Percentiles rank a stretch among this genome's conserved stretches.
Evolutionary conservation across 805 yeast species (phyloP).

Genomic region (Barnettozyma botsteinii): DNA sequence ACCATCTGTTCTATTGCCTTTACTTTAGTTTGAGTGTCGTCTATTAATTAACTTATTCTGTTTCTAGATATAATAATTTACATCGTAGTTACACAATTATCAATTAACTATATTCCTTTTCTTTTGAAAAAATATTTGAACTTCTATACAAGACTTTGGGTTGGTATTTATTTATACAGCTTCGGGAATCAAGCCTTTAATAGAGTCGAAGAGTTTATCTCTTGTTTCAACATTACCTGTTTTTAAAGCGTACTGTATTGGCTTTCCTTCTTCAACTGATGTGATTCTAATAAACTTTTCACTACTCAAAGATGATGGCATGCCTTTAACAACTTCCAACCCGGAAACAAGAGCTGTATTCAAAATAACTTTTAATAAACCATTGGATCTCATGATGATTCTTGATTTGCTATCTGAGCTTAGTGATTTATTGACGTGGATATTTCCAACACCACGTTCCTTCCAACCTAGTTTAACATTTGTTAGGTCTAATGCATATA

Average conservation of each 20-base stretch:
- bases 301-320: constrained; percentile 77
- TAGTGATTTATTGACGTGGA: constrained; percentile 62
- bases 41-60: no score
- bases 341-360: constrained; percentile 63
- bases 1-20: constrained; percentile 88
- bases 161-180: constrained; percentile 5
- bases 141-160: no score
- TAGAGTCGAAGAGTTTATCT: constrained; percentile 47
- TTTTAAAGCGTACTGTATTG: constrained; percentile 79
- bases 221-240: constrained; percentile 60
- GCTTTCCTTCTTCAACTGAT: constrained; percentile 57
- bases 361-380: constrained; percentile 73
- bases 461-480: constrained; percentile 81
- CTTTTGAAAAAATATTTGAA: no score
- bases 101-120: no score
- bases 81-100: no score
- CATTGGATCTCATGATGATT: constrained; percentile 86
- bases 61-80: no score
- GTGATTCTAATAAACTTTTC: constrained; percentile 79
- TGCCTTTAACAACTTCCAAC: constrained; percentile 66
- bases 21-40: constrained; percentile 22
- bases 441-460: constrained; percentile 84
- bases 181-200: constrained; percentile 29
- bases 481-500: constrained; percentile 67
- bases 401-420: constrained; percentile 41